Percentiles rank a stretch among this genome's conserved stretches.
These are phyloP conservation scores for Erysiphe pulchra DNA, from an alignment of 2,329 filamentous ascomycete species.

Conservation along the genomic window DNA sequence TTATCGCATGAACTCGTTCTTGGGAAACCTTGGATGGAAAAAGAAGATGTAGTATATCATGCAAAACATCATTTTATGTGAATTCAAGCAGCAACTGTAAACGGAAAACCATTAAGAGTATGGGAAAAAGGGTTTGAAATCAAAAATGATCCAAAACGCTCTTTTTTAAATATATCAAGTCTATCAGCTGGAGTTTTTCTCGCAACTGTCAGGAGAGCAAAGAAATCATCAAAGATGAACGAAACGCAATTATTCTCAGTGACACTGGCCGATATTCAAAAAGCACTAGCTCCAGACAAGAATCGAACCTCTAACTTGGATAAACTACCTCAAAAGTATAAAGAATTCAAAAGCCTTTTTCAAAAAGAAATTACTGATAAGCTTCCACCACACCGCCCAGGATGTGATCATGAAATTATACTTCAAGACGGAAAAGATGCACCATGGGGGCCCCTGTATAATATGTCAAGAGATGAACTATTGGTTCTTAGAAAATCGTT, in stretches of 20 bases:
- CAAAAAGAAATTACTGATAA: not conserved
- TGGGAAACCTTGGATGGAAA: not conserved
- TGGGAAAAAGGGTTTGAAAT: not conserved
- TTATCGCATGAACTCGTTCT: not conserved
- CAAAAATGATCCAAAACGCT: not conserved
- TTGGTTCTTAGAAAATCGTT: not conserved
- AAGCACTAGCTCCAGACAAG: not conserved
- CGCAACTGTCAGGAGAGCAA: constrained; percentile 1
- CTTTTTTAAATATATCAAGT: not conserved
- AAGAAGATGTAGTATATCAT: not conserved
- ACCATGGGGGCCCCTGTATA: not conserved
- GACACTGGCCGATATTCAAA: constrained; percentile 1
- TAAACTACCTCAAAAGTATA: not conserved
- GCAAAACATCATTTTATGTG: not conserved
- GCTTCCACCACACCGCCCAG: not conserved
- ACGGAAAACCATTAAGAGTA: not conserved
- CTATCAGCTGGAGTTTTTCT: not conserved
- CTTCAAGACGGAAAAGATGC: not conserved
- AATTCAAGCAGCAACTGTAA: not conserved
- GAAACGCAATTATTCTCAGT: not conserved
- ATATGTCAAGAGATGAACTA: not conserved
- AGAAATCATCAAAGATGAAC: not conserved
- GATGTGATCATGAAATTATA: not conserved
- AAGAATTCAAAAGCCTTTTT: not conserved
- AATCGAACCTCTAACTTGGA: not conserved